phyloP scores from a whole-genome alignment of 352 stramenopile genomes.

The Pythium myriotylum region DNA sequence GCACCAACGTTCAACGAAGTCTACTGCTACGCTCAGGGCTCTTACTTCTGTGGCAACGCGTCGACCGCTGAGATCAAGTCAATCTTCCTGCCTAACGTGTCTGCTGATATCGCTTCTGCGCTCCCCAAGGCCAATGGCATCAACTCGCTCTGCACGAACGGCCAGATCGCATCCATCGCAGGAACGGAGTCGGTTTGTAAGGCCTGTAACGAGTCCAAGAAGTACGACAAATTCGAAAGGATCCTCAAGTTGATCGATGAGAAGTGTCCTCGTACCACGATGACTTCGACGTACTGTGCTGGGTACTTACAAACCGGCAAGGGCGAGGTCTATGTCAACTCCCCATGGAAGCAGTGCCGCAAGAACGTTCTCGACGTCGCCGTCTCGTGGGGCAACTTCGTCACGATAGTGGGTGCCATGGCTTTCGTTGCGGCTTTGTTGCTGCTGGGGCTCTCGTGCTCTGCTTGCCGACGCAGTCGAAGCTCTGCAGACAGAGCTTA shows the following conservation, averaged over 20 bases:
- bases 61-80: constrained; percentile 53
- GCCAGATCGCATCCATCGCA: constrained; percentile 26
- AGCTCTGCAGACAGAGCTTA: constrained; percentile 15
- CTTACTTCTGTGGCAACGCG: constrained; percentile 84
- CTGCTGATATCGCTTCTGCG: constrained; percentile 35
- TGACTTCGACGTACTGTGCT: constrained; percentile 62
- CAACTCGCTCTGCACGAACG: constrained; percentile 51
- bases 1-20: constrained; percentile 74
- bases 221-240: constrained; percentile 66
- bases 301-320: constrained; percentile 51
- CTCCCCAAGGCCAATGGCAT: constrained; percentile 70
- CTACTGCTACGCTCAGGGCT: constrained; percentile 85
- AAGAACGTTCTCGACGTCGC: constrained; percentile 64
- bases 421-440: constrained; percentile 49
- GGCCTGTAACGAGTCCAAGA: constrained; percentile 55
- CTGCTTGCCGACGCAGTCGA: constrained; percentile 47
- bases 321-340: constrained; percentile 58
- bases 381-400: constrained; percentile 60
- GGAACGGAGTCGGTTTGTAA: constrained; percentile 51
- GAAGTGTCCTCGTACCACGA: constrained; percentile 56
- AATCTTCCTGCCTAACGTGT: constrained; percentile 64
- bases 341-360: constrained; percentile 78
- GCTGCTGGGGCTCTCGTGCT: constrained; percentile 65
- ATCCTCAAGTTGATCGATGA: constrained; percentile 67
- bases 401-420: constrained; percentile 57